phyloP scores from a whole-genome alignment of 1,139 yeast species.

The Geotrichum bryndzae region DNA sequence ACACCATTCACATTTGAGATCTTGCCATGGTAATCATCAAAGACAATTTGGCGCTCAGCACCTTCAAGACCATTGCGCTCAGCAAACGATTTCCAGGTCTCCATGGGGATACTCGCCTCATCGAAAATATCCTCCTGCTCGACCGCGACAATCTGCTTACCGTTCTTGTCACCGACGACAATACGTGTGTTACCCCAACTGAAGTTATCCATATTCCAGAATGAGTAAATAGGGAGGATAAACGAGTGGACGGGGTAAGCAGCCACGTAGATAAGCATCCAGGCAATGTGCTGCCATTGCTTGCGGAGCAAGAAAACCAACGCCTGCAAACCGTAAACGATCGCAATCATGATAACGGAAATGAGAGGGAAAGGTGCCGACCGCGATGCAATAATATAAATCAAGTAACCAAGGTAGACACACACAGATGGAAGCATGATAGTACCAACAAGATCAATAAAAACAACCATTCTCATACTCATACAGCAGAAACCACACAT shows the following conservation, averaged over 20 bases:
- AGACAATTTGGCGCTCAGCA: conserved; percentile 29
- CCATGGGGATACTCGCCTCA: conserved; percentile 30
- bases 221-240: conserved; percentile 38
- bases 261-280: conserved; percentile 40
- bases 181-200: conserved; percentile 44
- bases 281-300: conserved; percentile 43
- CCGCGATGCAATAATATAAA: conserved; percentile 33
- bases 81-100: conserved; percentile 36
- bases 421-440: conserved; percentile 41
- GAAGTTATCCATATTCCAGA: conserved; percentile 44
- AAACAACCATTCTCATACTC: conserved; percentile 40
- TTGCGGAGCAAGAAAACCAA: conserved; percentile 37
- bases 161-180: conserved; percentile 40
- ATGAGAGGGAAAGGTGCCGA: conserved; percentile 36
- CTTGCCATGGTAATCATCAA: conserved; percentile 14
- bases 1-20: conserved; percentile 11
- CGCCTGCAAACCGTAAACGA: conserved; percentile 40
- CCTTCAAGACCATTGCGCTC: conserved; percentile 35
- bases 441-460: conserved; percentile 38
- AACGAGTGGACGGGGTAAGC: conserved; percentile 40
- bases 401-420: conserved; percentile 38
- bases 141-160: conserved; percentile 33
- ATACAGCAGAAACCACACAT: conserved; percentile 43
- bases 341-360: conserved; percentile 37
- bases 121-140: conserved; percentile 32